Percentiles rank a stretch among this genome's conserved stretches.
Conservation (phyloP, 2,329 filamentous ascomycete genomes). For the Colletotrichum tanaceti region DNA sequence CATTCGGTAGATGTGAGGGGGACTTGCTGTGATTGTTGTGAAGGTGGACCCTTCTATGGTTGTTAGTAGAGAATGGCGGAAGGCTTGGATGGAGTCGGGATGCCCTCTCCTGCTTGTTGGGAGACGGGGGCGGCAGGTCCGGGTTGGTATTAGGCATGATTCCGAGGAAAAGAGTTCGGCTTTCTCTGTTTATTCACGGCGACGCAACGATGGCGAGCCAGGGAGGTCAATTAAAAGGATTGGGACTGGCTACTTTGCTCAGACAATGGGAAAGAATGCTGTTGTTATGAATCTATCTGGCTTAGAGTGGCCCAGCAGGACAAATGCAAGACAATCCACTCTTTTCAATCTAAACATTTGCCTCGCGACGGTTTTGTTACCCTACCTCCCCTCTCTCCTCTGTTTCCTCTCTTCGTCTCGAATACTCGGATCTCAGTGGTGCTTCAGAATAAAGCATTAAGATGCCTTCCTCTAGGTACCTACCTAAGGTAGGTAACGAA, state of each 20-base stretch:
- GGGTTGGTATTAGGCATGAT: constrained; percentile 41
- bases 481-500: too few species aligned
- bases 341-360: not conserved
- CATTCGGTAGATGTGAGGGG: constrained; percentile 33
- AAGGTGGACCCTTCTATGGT: constrained; percentile 20
- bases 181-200: constrained; percentile 40
- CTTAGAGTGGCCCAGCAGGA: constrained; percentile 22
- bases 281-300: constrained; percentile 31
- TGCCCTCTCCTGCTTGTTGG: constrained; percentile 33
- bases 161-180: constrained; percentile 41
- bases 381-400: not conserved
- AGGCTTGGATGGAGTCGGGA: constrained; percentile 26
- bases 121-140: constrained; percentile 30
- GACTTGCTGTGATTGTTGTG: constrained; percentile 16
- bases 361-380: not conserved
- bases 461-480: not conserved
- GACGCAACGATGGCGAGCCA: constrained; percentile 39
- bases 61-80: constrained; percentile 21
- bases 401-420: not conserved
- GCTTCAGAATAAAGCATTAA: not conserved
- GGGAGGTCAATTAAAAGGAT: constrained; percentile 39
- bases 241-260: constrained; percentile 40
- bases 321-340: constrained; percentile 17
- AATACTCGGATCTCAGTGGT: not conserved
- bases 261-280: constrained; percentile 37